These are phyloP conservation scores for Phytophthora fragariaefolia DNA, from an alignment of 352 stramenopile genomes.

Conservation along the genomic window DNA sequence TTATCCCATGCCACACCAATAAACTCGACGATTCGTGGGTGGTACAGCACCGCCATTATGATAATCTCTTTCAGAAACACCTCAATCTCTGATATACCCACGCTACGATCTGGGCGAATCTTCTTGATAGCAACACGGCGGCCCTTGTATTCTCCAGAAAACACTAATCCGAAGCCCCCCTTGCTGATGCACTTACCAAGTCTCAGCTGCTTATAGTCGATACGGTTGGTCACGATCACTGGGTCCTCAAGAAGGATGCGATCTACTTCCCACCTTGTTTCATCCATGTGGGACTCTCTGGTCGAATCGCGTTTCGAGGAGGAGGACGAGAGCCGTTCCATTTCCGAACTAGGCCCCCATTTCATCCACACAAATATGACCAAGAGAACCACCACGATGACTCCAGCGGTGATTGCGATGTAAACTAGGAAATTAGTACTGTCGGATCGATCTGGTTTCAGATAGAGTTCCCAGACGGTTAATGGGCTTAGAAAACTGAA, in stretches of 20 bases:
- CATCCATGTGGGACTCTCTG: slow-evolving; percentile 16
- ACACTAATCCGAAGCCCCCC: slow-evolving; percentile 41
- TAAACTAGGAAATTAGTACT: slow-evolving; percentile 27
- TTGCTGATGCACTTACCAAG: slow-evolving; percentile 42
- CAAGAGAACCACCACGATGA: slow-evolving; percentile 21
- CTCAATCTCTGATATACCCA: slow-evolving; percentile 34
- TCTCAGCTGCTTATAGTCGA: slow-evolving; percentile 38
- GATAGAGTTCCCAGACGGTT: neutral
- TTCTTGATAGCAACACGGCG: slow-evolving; percentile 43
- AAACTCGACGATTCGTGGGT: slow-evolving; percentile 43
- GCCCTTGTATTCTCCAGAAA: slow-evolving; percentile 35
- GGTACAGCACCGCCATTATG: slow-evolving; percentile 48
- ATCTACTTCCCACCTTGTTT: slow-evolving; percentile 24
- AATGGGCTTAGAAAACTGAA: too few relatives aligned
- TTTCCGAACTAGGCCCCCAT: slow-evolving; percentile 6
- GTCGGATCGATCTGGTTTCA: slow-evolving; percentile 19
- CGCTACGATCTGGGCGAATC: slow-evolving; percentile 33
- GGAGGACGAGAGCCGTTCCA: slow-evolving; percentile 27
- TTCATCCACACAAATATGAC: slow-evolving; percentile 37
- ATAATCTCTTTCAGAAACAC: slow-evolving; percentile 39
- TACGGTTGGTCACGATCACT: slow-evolving; percentile 45
- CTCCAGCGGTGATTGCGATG: slow-evolving; percentile 22
- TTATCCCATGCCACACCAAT: slow-evolving; percentile 48
- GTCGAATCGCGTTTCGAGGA: slow-evolving; percentile 31
- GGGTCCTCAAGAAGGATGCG: slow-evolving; percentile 31